Evolutionary conservation across 2,329 filamentous ascomycete species (phyloP), one percentile per base, ranked within the genome.

Genomic region (Ampelomyces quisqualis): DNA sequence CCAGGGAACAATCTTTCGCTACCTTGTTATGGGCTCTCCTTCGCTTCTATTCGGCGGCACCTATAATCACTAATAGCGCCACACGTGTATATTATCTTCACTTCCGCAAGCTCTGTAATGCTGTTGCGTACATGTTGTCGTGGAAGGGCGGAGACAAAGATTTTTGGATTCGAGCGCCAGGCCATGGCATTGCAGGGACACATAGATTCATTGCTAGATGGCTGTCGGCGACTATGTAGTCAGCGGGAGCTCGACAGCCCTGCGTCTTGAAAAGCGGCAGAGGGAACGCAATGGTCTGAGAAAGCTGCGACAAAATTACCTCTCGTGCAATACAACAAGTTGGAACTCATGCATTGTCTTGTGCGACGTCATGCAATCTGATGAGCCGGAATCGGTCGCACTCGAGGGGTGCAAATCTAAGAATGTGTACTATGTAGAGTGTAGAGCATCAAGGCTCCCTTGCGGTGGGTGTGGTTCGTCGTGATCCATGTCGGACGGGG

Each of bases 71-170:
- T 56, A 57, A 45, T 56, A 38, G 47, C 48, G 43, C 41, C 45
- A 39, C 34, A 45, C 33, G 43, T 56, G 42, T 60, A 60, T 47
- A 57, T 57, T 49, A 23, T 47, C 45, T 30, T 48, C 47, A 34
- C 42, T 18, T 20, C 3, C 24, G 45, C 33, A 30, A 35, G 29
- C 47, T 48, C 41, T 45, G 24, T 45, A 38, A 53, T 55, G 53
- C 48, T 55, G 46, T 54, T 44, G 60, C 51, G 56, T 62, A 62
- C 33, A 59, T 61, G 58, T 31, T 42, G 37, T 18, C 32, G 31
- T 4, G 15, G 15, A 17, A 18, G 29, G 9, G 29, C 15, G 39
- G 36, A 28, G 32, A 38, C n/a, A 24, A 23, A 24, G 15, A 19
- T 23, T 14, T 38, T 35, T 22, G 35, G 43, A 26, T 38, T n/a